phyloP scores from a whole-genome alignment of 1,284 basidiomycete genomes.

The Pseudozyma sp. region DNA sequence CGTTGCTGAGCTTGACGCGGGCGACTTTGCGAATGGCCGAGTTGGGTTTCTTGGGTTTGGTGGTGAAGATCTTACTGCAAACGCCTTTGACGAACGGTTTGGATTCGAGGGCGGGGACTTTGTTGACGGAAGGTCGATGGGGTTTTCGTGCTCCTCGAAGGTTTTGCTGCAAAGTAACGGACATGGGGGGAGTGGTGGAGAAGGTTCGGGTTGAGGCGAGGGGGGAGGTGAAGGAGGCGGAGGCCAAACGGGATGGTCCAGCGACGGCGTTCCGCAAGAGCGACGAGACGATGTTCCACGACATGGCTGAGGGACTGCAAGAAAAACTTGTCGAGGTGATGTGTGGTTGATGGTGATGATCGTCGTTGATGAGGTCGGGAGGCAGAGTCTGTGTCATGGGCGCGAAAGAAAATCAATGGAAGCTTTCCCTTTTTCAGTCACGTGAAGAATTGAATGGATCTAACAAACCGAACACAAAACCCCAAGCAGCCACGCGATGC shows the following conservation, averaged over 20 bases:
- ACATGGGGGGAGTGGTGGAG: constrained; percentile 52
- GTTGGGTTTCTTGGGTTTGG: constrained; percentile 96
- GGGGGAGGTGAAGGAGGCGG: background rate
- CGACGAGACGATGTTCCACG: constrained; percentile 13
- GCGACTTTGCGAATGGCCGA: constrained; percentile 98
- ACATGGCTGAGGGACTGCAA: constrained; percentile 10
- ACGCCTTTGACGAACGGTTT: constrained; percentile 68
- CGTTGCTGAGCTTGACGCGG: constrained; percentile 89
- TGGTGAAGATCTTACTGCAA: constrained; percentile 67
- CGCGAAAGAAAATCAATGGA: background rate
- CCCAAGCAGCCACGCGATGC: constrained; percentile 1
- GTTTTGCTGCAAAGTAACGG: constrained; percentile 66
- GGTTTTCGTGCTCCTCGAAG: constrained; percentile 65
- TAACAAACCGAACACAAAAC: background rate
- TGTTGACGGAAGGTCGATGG: constrained; percentile 68
- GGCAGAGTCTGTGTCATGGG: background rate
- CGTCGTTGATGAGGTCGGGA: background rate
- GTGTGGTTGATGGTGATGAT: background rate
- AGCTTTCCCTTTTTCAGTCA: constrained; percentile 4
- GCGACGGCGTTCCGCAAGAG: constrained; percentile 27
- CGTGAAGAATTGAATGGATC: background rate
- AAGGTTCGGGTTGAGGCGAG: constrained; percentile 27
- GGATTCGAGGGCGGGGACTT: constrained; percentile 63
- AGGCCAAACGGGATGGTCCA: constrained; percentile 29
- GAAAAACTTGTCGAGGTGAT: background rate